Base-by-base conservation (phyloP, 1,284 basidiomycete genomes). In the Waitea zeae region DNA sequence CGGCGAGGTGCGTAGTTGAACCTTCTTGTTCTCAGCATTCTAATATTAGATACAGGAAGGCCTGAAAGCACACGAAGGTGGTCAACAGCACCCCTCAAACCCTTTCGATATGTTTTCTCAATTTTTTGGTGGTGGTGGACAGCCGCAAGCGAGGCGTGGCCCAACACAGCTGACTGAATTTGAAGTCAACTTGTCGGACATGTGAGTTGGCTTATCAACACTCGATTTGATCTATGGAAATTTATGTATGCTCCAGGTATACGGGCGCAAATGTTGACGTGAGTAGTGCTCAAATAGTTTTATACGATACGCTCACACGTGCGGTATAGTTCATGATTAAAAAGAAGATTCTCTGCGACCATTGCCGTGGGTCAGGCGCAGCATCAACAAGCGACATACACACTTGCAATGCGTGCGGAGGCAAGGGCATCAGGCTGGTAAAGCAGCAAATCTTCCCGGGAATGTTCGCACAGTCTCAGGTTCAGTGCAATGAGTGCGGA, bases 361-460 rank as follows among this genome's bases (percentile, higher is more conserved):
- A 90, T 50, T 96, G 90, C 56, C 74, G 87, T 45, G 90, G 90
- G 4, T 75, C 82, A 3, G 90, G 90, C 17, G 90, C 92, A 1
- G 80, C 87, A 2, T 84, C 84, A 1, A 79, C 86, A 32, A 54
- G 65, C 9, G 87, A 95, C 49, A 82, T 96, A 20, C 79, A 87
- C 43, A 67, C 68, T 13, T 96, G 90, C 49, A 52, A 66, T 3
- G 66, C 68, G 7, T 96, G 90, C 50, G 66, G 70, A 31, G 90
- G 90, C n/a, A 64, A 74, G 37, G 90, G 90, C 28, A 67, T 90
- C 37, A 78, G 82, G 46, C 54, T 93, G 19, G 69, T 79, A 37
- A 79, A 87, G 38, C 88, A 93, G 51, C 90, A 90, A 61, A 83
- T 96, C 43, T 89, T 92, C 63, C 88, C 89, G 1, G 88, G 88